phyloP scores from a whole-genome alignment of 768 basidiomycete species.

The Hirschioporus abietinus region DNA sequence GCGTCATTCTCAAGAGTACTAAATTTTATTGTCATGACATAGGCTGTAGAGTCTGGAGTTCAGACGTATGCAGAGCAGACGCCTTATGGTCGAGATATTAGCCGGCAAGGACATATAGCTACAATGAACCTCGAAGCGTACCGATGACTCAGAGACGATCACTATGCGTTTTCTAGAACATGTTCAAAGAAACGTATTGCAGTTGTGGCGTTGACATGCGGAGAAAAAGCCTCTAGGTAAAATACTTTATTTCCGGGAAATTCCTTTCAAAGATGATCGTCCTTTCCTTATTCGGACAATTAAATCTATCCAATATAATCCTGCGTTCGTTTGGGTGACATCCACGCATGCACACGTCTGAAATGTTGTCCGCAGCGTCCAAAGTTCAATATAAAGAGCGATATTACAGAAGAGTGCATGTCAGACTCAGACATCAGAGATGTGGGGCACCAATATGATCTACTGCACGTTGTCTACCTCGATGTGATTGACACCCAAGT shows the following conservation, averaged over 20 bases:
- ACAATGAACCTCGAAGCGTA: background rate
- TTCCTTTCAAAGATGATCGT: background rate
- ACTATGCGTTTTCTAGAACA: background rate
- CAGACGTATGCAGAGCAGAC: background rate
- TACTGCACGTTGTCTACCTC: background rate
- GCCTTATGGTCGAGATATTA: background rate
- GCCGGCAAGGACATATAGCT: background rate
- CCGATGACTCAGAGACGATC: background rate
- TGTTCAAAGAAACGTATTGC: background rate
- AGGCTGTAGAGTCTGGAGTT: too few species aligned
- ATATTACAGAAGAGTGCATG: background rate
- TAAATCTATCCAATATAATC: background rate
- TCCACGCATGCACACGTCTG: background rate
- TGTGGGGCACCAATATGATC: background rate
- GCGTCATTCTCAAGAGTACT: background rate
- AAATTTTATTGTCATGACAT: background rate
- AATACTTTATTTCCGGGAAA: conserved; percentile 1
- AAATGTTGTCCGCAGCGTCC: background rate
- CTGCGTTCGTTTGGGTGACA: background rate
- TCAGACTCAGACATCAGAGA: background rate
- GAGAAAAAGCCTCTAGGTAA: background rate
- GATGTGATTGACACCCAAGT: background rate
- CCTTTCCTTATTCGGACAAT: background rate
- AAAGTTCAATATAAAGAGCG: background rate
- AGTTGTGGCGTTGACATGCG: background rate